Evolutionary conservation across 495 filamentous ascomycete species (phyloP).

Genomic region (Neurospora terricola): DNA sequence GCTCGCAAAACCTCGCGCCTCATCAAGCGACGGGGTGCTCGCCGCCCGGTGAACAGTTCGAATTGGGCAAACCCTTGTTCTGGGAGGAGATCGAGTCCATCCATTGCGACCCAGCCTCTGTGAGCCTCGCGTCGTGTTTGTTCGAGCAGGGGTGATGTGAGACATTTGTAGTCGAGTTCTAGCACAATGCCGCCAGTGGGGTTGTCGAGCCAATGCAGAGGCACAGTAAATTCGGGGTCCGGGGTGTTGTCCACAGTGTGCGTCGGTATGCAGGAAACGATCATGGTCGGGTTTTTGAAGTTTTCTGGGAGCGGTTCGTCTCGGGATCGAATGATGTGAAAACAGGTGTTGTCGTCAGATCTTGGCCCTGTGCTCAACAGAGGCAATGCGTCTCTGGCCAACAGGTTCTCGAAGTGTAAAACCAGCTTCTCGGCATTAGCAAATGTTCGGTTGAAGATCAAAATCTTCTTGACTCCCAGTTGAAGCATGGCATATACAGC

Average conservation of each 20-base stretch:
- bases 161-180: conserved; percentile 61
- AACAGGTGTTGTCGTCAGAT: conserved; percentile 37
- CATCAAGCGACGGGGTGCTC: conserved; percentile 62
- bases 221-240: conserved; percentile 59
- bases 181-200: conserved; percentile 63
- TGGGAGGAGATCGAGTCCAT: conserved; percentile 62
- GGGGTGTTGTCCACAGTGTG: conserved; percentile 48
- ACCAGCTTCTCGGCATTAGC: conserved; percentile 53
- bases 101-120: conserved; percentile 58
- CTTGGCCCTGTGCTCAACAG: conserved; percentile 40
- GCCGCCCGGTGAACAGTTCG: conserved; percentile 62
- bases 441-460: conserved; percentile 56
- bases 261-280: conserved; percentile 62
- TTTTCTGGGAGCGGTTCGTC: conserved; percentile 53
- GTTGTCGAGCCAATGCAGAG: conserved; percentile 55
- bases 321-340: conserved; percentile 46
- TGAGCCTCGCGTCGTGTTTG: conserved; percentile 53
- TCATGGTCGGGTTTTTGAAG: conserved; percentile 51
- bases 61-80: conserved; percentile 74
- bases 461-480: conserved; percentile 62
- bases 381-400: conserved; percentile 18
- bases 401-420: conserved; percentile 47
- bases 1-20: conserved; percentile 51
- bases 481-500: conserved; percentile 68
- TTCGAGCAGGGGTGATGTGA: conserved; percentile 53